phyloP scores from a whole-genome alignment of 1,284 basidiomycete genomes.

The Ganoderma leucocontextum region DNA sequence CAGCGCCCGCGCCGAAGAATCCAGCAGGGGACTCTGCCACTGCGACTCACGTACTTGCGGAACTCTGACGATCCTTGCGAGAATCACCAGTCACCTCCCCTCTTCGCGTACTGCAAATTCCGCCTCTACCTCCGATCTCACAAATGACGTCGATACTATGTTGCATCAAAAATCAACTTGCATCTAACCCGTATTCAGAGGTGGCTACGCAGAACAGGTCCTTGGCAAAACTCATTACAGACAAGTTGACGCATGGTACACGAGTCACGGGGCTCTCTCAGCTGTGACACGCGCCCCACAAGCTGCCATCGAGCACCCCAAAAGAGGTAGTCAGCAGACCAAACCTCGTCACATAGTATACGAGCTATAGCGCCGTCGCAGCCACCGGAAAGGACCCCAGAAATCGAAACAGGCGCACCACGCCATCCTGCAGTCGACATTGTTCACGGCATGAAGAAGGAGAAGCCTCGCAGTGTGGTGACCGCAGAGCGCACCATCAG shows the following conservation, averaged over 20 bases:
- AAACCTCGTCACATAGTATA: background rate
- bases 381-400: background rate
- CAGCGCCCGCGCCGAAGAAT: background rate
- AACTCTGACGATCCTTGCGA: too few species aligned
- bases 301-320: constrained; percentile 2
- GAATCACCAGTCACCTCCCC: too few species aligned
- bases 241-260: background rate
- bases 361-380: background rate
- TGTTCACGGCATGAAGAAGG: background rate
- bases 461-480: background rate
- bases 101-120: too few species aligned
- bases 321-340: constrained; percentile 7
- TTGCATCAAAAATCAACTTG: too few species aligned
- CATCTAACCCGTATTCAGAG: too few species aligned
- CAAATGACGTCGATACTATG: too few species aligned
- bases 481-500: background rate
- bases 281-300: background rate
- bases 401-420: background rate
- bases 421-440: background rate
- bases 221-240: too few species aligned
- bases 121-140: too few species aligned
- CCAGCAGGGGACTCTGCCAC: background rate
- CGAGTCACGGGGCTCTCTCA: background rate
- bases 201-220: too few species aligned
- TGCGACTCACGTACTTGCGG: background rate